Conservation (phyloP, 129 eudicot species). For the Cynara cardunculus region DNA sequence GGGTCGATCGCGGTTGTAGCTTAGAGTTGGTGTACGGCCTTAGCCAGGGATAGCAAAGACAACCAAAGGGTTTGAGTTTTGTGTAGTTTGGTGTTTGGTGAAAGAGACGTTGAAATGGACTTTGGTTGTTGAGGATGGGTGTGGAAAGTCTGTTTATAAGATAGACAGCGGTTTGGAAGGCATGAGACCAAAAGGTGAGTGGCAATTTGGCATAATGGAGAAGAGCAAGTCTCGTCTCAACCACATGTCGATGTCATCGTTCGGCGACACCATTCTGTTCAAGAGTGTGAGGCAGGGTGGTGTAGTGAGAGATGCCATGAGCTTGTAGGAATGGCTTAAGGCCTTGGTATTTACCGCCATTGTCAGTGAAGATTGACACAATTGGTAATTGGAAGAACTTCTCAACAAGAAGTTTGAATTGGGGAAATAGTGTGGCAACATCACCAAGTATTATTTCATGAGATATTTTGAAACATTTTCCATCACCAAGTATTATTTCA, state of each 20-base stretch:
- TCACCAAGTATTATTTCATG: slow-evolving; percentile 19
- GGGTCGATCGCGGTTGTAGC: too few relatives aligned
- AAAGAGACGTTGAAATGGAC: too few relatives aligned
- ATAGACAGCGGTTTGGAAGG: too few relatives aligned
- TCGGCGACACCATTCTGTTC: too few relatives aligned
- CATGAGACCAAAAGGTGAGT: too few relatives aligned
- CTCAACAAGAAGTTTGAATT: neutral
- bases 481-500: neutral
- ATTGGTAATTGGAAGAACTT: neutral
- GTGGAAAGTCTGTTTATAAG: too few relatives aligned
- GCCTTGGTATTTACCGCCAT: neutral
- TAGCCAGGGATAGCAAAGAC: too few relatives aligned
- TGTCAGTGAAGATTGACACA: neutral
- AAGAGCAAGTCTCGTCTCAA: neutral
- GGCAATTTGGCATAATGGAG: neutral
- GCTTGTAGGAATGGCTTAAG: neutral
- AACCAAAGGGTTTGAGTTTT: too few relatives aligned
- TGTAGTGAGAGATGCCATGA: neutral
- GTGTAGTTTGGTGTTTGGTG: too few relatives aligned
- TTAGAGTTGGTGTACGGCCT: too few relatives aligned
- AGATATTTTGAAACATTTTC: neutral
- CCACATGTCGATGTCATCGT: neutral
- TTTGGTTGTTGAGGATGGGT: too few relatives aligned
- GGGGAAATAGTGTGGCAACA: neutral
- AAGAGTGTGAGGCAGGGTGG: too few relatives aligned